Conservation (phyloP, 208 protist genomes). For the Trypanosoma boissoni region DNA sequence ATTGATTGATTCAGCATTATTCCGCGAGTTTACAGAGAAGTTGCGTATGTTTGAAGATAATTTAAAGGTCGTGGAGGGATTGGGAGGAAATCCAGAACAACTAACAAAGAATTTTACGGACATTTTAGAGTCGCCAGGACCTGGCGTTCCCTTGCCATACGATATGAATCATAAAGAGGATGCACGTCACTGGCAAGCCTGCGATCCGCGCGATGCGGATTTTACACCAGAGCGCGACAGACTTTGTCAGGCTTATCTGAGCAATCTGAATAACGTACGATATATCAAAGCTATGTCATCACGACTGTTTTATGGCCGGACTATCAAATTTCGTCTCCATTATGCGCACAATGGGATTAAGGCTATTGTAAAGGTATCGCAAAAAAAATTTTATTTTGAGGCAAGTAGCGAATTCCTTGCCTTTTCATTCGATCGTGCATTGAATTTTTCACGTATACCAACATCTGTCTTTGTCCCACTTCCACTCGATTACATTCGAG, state of each 20-base stretch:
- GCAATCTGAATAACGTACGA: constrained; percentile 75
- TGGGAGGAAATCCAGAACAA: constrained; percentile 56
- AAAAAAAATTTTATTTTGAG: constrained; percentile 81
- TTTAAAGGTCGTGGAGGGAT: constrained; percentile 27
- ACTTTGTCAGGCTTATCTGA: constrained; percentile 67
- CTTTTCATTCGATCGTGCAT: constrained; percentile 56
- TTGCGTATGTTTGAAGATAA: constrained; percentile 39
- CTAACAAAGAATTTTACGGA: constrained; percentile 56
- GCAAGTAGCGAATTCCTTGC: constrained; percentile 71
- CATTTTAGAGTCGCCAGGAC: constrained; percentile 40
- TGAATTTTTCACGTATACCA: constrained; percentile 67
- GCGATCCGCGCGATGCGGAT: constrained; percentile 62
- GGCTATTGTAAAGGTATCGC: constrained; percentile 79
- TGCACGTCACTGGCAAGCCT: constrained; percentile 39
- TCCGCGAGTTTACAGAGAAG: constrained; percentile 21
- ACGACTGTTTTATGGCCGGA: constrained; percentile 55
- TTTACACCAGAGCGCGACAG: constrained; percentile 56
- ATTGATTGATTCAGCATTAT: constrained; percentile 10
- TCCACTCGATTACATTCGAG: constrained; percentile 70
- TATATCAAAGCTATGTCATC: constrained; percentile 72
- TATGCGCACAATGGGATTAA: constrained; percentile 77
- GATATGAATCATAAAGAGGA: constrained; percentile 27
- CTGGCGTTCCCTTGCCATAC: constrained; percentile 46
- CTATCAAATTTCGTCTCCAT: constrained; percentile 73
- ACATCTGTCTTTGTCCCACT: constrained; percentile 55